phyloP scores from a whole-genome alignment of 805 yeast genomes.

The Wilhelminamyces savonicus region DNA sequence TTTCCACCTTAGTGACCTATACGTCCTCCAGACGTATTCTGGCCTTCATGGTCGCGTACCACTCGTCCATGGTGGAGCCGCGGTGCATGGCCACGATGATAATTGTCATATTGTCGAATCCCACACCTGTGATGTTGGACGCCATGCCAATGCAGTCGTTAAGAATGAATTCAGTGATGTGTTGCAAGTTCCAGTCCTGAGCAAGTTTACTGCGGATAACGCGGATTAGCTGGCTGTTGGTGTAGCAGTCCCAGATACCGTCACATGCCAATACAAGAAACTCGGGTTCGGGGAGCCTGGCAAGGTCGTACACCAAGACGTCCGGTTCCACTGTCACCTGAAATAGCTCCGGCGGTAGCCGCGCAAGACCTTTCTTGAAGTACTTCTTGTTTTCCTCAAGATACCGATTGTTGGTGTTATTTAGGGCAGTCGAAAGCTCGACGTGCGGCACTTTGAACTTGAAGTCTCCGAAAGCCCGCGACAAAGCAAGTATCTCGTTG shows the following conservation, averaged over 20 bases:
- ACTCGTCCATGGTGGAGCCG: slow-evolving; percentile 39
- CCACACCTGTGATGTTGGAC: slow-evolving; percentile 67
- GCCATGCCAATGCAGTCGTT: slow-evolving; percentile 69
- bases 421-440: slow-evolving; percentile 10
- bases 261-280: slow-evolving; percentile 39
- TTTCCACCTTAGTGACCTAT: no score
- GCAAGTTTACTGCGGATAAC: slow-evolving; percentile 53
- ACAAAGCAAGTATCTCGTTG: slow-evolving; percentile 37
- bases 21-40: no score
- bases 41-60: slow-evolving; percentile 59
- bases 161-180: slow-evolving; percentile 51
- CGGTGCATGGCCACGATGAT: slow-evolving; percentile 58
- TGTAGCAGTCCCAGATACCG: slow-evolving; percentile 45
- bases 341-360: slow-evolving; percentile 37
- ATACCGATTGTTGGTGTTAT: slow-evolving; percentile 23
- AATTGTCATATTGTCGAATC: slow-evolving; percentile 78
- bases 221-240: slow-evolving; percentile 47
- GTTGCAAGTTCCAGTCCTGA: slow-evolving; percentile 51
- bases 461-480: slow-evolving; percentile 41
- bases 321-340: slow-evolving; percentile 42
- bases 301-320: slow-evolving; percentile 29
- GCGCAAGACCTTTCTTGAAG: slow-evolving; percentile 21
- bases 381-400: slow-evolving; percentile 14
- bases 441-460: slow-evolving; percentile 35
- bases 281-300: slow-evolving; percentile 18